Evolutionary conservation across 225 moss, liverwort and hornwort species (phyloP).

Genomic region (Takakia lepidozioides): DNA sequence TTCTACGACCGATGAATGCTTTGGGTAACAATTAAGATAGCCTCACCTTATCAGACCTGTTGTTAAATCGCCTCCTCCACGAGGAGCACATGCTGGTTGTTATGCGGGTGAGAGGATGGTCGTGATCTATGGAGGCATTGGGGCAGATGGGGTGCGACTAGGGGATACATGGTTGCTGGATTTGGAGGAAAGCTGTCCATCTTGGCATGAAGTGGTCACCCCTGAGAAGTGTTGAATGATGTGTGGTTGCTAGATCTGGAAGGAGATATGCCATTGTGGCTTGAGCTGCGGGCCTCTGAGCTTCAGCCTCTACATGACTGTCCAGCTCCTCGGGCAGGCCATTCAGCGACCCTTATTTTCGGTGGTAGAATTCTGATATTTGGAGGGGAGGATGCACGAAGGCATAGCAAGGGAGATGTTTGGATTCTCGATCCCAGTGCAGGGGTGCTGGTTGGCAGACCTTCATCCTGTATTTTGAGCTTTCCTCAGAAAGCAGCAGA

Average conservation of each 20-base stretch:
- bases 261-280: slow-evolving; percentile 48
- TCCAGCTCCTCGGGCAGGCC: slow-evolving; percentile 75
- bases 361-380: slow-evolving; percentile 81
- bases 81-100: slow-evolving; percentile 83
- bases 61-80: slow-evolving; percentile 47
- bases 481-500: slow-evolving; percentile 20
- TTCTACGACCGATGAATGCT: too few species aligned
- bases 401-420: slow-evolving; percentile 67
- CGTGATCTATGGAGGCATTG: slow-evolving; percentile 86
- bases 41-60: too few species aligned
- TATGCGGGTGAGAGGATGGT: slow-evolving; percentile 61
- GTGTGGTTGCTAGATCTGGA: slow-evolving; percentile 95
- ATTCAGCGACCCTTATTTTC: slow-evolving; percentile 85
- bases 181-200: slow-evolving; percentile 27
- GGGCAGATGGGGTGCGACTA: slow-evolving; percentile 52
- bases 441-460: slow-evolving; percentile 36
- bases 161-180: slow-evolving; percentile 81
- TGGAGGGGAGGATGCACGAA: slow-evolving; percentile 83
- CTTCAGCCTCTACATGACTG: slow-evolving; percentile 34
- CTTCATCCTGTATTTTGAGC: slow-evolving; percentile 29
- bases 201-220: slow-evolving; percentile 63
- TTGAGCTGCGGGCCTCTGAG: slow-evolving; percentile 57
- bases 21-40: too few species aligned
- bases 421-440: slow-evolving; percentile 91
- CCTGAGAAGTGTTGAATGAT: slow-evolving; percentile 78